Evolutionary conservation across 2,329 filamentous ascomycete species (phyloP), one percentile per base, ranked within the genome.

Genomic region (Coniella vitis): DNA sequence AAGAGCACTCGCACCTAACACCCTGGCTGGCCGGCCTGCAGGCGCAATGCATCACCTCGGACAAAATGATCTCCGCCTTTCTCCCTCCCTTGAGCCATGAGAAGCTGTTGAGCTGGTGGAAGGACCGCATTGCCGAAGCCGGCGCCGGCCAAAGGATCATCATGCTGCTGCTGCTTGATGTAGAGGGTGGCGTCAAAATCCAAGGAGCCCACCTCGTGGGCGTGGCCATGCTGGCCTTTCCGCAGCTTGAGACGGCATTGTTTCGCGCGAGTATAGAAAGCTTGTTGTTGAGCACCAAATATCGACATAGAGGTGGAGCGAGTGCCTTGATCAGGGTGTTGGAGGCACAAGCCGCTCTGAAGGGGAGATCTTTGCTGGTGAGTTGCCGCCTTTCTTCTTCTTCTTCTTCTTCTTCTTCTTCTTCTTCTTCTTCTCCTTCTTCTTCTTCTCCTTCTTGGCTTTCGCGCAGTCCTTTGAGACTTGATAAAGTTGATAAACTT

Each of bases 51-150:
- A 79, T 84, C 59, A 75, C 73, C 4, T 66, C 72, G 51, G 78
- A 80, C 63, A 68, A 72, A 58, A 75, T 73, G 54, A 70, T 79
- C 32, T 76, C 76, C 21, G 76, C 72, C 4, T 84, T 83, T 59
- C 66, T 80, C 13, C 76, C 78, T n/a, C 79, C 80, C 0, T 65
- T 83, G 31, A 71, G 72, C 41, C 69, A 78, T 58, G 67, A 73
- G 34, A 78, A 77, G 58, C 73, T 84, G 35, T 65, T 77, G 25
- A 56, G 65, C 8, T 83, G 74, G 70, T 84, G 79, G 80, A 72
- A 74, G 57, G 67, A 70, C 19, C 65, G 71, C 20, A 71, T 76
- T 46, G 65, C 69, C 19, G 73, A 80, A 58, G 69, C 74, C 25
- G 61, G 58, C 14, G 59, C 62, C 14, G 73, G 70, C 20, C 65